Percentiles rank a stretch among this genome's conserved stretches.
Conservation (phyloP, 1,284 basidiomycete species). For the Ceratobasidium sp. region DNA sequence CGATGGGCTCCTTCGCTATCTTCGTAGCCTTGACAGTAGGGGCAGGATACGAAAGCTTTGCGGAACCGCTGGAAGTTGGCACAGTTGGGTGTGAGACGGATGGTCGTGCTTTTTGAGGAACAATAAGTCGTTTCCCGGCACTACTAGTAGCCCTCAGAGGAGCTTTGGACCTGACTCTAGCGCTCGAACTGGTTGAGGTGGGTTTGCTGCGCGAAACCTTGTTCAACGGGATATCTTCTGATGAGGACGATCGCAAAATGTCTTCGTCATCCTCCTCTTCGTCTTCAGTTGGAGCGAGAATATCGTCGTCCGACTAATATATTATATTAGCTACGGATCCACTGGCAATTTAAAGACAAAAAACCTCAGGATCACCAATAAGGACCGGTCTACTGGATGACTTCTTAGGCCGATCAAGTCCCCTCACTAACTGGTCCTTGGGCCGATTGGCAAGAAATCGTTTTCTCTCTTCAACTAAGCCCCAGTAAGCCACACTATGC, state of each 20-base stretch:
- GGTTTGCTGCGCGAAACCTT: background rate
- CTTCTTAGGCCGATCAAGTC: background rate
- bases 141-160: background rate
- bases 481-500: background rate
- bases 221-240: conserved; percentile 20
- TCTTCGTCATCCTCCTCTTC: conserved; percentile 23
- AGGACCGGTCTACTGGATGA: background rate
- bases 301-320: conserved; percentile 15
- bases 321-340: background rate
- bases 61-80: background rate
- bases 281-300: background rate
- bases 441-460: conserved; percentile 25
- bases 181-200: background rate
- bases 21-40: conserved; percentile 10
- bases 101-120: conserved; percentile 8
- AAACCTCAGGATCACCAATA: conserved; percentile 21
- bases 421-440: conserved; percentile 12
- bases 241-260: conserved; percentile 18
- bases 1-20: conserved; percentile 4
- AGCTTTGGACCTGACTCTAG: conserved; percentile 1
- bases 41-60: background rate
- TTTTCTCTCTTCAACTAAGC: conserved; percentile 25
- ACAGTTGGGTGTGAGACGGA: background rate
- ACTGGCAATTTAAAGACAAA: background rate
- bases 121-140: background rate